phyloP scores from a whole-genome alignment of 192 early-diverging fungal species.

The Kappamyces sp. region DNA sequence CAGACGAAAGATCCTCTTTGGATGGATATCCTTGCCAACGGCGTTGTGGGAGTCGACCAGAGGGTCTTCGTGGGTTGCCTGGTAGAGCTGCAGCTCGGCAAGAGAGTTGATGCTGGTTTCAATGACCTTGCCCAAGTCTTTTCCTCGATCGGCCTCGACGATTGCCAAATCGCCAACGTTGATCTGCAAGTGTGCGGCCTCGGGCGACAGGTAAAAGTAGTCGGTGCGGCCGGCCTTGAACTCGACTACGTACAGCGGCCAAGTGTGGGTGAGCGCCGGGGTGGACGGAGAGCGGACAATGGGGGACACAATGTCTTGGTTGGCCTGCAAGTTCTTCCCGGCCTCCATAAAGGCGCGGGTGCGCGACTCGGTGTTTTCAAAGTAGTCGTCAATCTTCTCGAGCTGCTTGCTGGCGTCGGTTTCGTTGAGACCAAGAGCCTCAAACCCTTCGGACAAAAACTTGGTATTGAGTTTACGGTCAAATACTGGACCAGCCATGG shows the following conservation, averaged over 20 bases:
- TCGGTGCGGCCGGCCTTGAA: constrained; percentile 86
- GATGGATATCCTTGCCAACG: constrained; percentile 68
- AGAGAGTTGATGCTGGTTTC: constrained; percentile 54
- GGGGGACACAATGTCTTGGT: constrained; percentile 16
- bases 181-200: constrained; percentile 30
- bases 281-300: constrained; percentile 26
- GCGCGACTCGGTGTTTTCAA: constrained; percentile 59
- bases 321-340: constrained; percentile 55
- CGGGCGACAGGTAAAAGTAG: constrained; percentile 67
- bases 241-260: constrained; percentile 74
- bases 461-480: constrained; percentile 16
- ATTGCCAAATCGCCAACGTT: constrained; percentile 72
- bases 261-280: constrained; percentile 40
- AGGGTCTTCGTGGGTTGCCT: constrained; percentile 45
- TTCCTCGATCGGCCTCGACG: constrained; percentile 86
- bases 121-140: constrained; percentile 85
- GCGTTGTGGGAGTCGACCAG: constrained; percentile 39
- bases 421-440: constrained; percentile 30
- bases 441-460: constrained; percentile 33
- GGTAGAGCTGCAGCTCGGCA: constrained; percentile 45
- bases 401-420: constrained; percentile 25
- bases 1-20: constrained; percentile 84
- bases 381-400: constrained; percentile 59
- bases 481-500: constrained; percentile 45
- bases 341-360: constrained; percentile 53